A percentile compares a stretch with the other conserved stretches of the same genome.
These are phyloP conservation scores for Cymodocea nodosa DNA, from an alignment of 116 monocot species.

Conservation along the genomic window DNA sequence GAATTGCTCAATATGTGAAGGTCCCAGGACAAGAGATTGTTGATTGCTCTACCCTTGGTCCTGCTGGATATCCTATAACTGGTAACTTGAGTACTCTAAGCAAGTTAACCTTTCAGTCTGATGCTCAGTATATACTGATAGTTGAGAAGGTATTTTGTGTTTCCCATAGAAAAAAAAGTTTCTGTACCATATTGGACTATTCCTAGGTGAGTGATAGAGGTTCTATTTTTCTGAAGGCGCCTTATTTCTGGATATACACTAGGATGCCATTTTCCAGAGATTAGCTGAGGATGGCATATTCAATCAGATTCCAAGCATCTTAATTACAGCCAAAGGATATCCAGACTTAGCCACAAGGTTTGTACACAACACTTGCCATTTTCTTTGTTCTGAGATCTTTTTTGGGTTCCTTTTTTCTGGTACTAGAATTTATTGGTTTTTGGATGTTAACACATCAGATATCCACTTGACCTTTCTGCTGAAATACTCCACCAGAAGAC, in stretches of 20 bases:
- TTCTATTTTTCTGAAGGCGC: neutral
- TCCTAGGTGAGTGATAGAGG: neutral
- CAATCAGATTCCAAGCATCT: conserved; percentile 68
- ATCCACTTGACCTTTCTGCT: too few species aligned
- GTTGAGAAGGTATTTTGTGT: conserved; percentile 72
- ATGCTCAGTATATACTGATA: conserved; percentile 86
- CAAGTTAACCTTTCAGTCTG: conserved; percentile 51
- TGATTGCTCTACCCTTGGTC: conserved; percentile 69
- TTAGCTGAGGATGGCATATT: conserved; percentile 78
- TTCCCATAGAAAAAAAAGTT: neutral
- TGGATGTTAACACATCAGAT: too few species aligned
- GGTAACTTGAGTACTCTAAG: conserved; percentile 61
- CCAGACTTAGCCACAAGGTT: conserved; percentile 94
- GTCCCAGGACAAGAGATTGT: conserved; percentile 40
- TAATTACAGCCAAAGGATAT: conserved; percentile 93
- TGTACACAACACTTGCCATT: neutral
- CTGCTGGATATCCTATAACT: conserved; percentile 71
- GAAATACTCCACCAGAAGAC: too few species aligned
- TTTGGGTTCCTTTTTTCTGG: too few species aligned
- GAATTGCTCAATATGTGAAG: conserved; percentile 17
- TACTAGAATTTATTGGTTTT: too few species aligned
- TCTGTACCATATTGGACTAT: neutral
- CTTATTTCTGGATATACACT: neutral
- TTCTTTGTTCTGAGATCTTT: neutral
- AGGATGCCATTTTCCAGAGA: conserved; percentile 97